Conservation (phyloP, 371 early-diverging fungal species). For the Saksenaea vasiformis region DNA sequence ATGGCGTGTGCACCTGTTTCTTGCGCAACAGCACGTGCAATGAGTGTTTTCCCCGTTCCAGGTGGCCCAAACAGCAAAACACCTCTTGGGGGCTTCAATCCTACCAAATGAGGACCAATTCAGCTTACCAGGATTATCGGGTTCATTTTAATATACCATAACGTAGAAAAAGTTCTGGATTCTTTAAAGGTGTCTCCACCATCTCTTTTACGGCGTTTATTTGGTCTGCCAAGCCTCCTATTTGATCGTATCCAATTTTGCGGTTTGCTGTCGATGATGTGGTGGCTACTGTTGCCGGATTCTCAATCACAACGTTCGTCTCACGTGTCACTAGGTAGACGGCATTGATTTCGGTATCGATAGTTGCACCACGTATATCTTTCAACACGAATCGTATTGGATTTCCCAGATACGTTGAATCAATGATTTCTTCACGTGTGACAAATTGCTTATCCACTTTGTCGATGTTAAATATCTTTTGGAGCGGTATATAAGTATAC, state of each 20-base stretch:
- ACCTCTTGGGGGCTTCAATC: constrained; percentile 84
- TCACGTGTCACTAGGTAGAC: constrained; percentile 31
- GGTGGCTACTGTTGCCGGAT: background rate
- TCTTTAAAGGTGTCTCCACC: constrained; percentile 82
- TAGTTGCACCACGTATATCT: constrained; percentile 21
- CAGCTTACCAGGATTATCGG: constrained; percentile 13
- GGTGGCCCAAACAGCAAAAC: constrained; percentile 96
- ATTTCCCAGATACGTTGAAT: constrained; percentile 57
- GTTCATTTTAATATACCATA: constrained; percentile 46
- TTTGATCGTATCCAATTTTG: constrained; percentile 45
- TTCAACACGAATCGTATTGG: constrained; percentile 41
- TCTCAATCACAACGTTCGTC: constrained; percentile 22
- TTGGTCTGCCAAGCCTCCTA: constrained; percentile 79
- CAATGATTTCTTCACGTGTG: constrained; percentile 46
- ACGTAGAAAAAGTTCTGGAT: constrained; percentile 71
- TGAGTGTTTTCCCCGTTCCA: constrained; percentile 97
- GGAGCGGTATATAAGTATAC: background rate
- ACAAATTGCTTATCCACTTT: constrained; percentile 58
- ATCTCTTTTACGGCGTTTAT: constrained; percentile 78
- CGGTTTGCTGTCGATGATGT: constrained; percentile 2
- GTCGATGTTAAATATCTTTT: background rate
- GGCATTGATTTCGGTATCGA: constrained; percentile 22
- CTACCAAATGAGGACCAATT: constrained; percentile 27
- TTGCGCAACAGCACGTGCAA: constrained; percentile 89
- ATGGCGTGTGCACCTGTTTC: constrained; percentile 83